Base-by-base conservation (phyloP, 2,329 filamentous ascomycete species). In the Exophiala lecanii-corni region DNA sequence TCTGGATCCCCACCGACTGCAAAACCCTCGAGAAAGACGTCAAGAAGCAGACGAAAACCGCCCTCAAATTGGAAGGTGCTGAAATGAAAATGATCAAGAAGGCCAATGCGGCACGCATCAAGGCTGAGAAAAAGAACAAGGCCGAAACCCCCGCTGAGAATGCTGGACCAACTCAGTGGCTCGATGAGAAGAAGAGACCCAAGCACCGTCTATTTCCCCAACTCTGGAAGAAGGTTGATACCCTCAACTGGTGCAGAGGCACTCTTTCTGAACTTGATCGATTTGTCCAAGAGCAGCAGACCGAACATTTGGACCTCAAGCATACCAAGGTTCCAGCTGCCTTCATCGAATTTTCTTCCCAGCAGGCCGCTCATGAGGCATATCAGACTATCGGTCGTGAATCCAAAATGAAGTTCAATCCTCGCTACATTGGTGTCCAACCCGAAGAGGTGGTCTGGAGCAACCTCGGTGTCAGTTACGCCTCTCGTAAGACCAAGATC, bases 381-480 rank as follows among this genome's bases (percentile, higher is more conserved):
- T 85, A 81, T 58, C 92, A 97, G 62, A 42, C 35, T 15, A 37
- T 49, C 7, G 44, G 35, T 16, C 37, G 30, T 2, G 47, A 48
- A 31, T 49, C 45, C 96, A 81, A 79, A 84, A 1, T 10, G 82
- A 89, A 4, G 87, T 94, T 97, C 81, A 78, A 84, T 0, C 88
- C 88, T n/a, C 81, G 88, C 3, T 88, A 84, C 56, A 84, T 91
- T 40, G 91, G 89, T 3, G 76, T 96, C 40, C 78, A 81, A 9
- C 92, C 92, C 0, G 71, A 73, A 12, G 89, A 97, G 59, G 75
- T 98, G n/a, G 80, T 96, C 45, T 98, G 92, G 92, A 78, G 74
- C 19, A 84, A 89, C 20, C 68, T 97, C 32, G 78, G 78, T 25
- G 81, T 96, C 56, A 81, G 79, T 15, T 88, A 89, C 20, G 40